phyloP scores from a whole-genome alignment of 202 grass and related monocot genomes.

The Saccharum hybrid region DNA sequence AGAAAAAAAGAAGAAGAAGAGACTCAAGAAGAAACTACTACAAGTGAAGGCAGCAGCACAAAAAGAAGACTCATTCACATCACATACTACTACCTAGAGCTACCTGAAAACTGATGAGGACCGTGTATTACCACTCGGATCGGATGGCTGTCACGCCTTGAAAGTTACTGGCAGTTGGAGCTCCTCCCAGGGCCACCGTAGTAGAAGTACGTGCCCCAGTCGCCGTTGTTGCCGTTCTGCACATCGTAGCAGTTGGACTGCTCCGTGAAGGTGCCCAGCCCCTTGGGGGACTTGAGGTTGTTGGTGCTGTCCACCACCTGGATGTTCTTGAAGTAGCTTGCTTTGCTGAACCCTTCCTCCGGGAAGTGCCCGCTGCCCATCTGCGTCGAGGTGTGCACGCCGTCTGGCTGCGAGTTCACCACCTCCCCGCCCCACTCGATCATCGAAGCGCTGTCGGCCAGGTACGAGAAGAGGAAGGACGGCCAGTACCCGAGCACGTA shows the following conservation, averaged over 20 bases:
- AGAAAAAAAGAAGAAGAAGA: not conserved
- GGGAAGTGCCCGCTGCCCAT: slow-evolving; percentile 99
- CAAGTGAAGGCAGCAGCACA: slow-evolving; percentile 11
- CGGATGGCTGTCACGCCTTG: slow-evolving; percentile 10
- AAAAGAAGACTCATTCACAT: slow-evolving; percentile 60
- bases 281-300: slow-evolving; percentile 68
- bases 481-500: slow-evolving; percentile 94
- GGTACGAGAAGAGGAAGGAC: slow-evolving; percentile 83
- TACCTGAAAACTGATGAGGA: slow-evolving; percentile 47
- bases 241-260: slow-evolving; percentile 89
- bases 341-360: slow-evolving; percentile 87
- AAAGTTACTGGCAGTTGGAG: slow-evolving; percentile 66
- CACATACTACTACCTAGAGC: slow-evolving; percentile 51
- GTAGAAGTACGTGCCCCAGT: slow-evolving; percentile 98
- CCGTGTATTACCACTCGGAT: slow-evolving; percentile 40
- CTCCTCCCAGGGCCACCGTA: slow-evolving; percentile 93
- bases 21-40: slow-evolving; percentile 30
- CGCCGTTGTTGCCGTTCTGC: slow-evolving; percentile 74
- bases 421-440: slow-evolving; percentile 97
- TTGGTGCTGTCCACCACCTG: slow-evolving; percentile 90
- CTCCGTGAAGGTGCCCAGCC: slow-evolving; percentile 76
- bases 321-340: slow-evolving; percentile 93
- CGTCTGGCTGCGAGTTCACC: slow-evolving; percentile 82
- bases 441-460: slow-evolving; percentile 78
- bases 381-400: slow-evolving; percentile 80